phyloP scores from a whole-genome alignment of 2,329 filamentous ascomycete genomes.

The Rugonectria rugulosa region DNA sequence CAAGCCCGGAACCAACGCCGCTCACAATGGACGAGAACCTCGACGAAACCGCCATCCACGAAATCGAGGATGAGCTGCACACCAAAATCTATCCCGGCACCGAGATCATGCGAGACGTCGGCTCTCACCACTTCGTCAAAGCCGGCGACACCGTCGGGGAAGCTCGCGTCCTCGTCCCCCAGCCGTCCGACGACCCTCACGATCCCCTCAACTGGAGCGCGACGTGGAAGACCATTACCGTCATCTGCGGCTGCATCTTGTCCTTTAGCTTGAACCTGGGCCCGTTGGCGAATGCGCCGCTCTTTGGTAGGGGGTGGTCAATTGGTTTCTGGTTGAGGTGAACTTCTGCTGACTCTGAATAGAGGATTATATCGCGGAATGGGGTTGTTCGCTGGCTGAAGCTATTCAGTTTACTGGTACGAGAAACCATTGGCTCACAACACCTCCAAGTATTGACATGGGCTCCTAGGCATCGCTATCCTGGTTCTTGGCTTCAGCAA shows the following conservation, averaged over 20 bases:
- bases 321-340: no score
- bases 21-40: slow-evolving; percentile 12
- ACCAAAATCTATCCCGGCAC: slow-evolving; percentile 15
- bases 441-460: background rate
- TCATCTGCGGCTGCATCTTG: slow-evolving; percentile 9
- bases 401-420: slow-evolving; percentile 17
- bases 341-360: background rate
- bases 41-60: slow-evolving; percentile 15
- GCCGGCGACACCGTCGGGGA: slow-evolving; percentile 13
- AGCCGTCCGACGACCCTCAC: slow-evolving; percentile 14
- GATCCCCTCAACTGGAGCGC: slow-evolving; percentile 17
- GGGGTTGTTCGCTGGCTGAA: slow-evolving; percentile 9
- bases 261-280: slow-evolving; percentile 17
- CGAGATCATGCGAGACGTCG: slow-evolving; percentile 20
- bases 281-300: slow-evolving; percentile 8
- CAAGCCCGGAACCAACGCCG: no score
- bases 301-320: slow-evolving; percentile 1
- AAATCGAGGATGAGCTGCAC: slow-evolving; percentile 17
- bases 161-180: slow-evolving; percentile 13
- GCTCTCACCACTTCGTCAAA: slow-evolving; percentile 14
- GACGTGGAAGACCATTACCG: slow-evolving; percentile 15
- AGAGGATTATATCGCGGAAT: slow-evolving; percentile 18
- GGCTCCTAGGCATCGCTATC: background rate
- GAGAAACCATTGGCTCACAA: background rate
- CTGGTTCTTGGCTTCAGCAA: slow-evolving; percentile 17